phyloP scores from a whole-genome alignment of 1,139 yeast genomes.

The Lodderomyces orthopsilosis region DNA sequence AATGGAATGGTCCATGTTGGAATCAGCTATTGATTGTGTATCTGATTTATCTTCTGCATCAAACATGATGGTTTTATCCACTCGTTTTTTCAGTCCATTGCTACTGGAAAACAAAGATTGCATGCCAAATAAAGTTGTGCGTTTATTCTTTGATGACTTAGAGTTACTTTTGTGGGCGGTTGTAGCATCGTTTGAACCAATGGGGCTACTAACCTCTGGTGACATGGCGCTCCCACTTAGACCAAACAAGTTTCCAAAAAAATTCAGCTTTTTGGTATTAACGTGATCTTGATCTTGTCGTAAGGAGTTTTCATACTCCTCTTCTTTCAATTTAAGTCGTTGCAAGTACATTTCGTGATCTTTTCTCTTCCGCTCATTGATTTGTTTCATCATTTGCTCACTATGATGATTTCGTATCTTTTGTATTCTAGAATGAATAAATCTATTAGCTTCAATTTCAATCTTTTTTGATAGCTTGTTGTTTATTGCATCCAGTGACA shows the following conservation, averaged over 20 bases:
- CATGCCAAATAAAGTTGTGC: slow-evolving; percentile 1
- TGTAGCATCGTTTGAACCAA: background rate
- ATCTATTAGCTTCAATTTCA: slow-evolving; percentile 38
- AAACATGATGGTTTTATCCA: slow-evolving; percentile 1
- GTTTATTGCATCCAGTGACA: slow-evolving; percentile 21
- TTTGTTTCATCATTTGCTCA: slow-evolving; percentile 36
- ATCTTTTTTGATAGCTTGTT: slow-evolving; percentile 28
- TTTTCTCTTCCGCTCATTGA: slow-evolving; percentile 39
- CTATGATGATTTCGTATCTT: slow-evolving; percentile 39
- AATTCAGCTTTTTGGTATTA: slow-evolving; percentile 5
- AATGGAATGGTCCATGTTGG: background rate
- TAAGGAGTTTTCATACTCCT: slow-evolving; percentile 31
- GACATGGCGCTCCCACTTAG: slow-evolving; percentile 5
- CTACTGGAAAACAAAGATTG: slow-evolving; percentile 1
- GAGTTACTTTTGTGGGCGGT: background rate
- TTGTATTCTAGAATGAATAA: slow-evolving; percentile 40
- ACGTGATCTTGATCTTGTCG: slow-evolving; percentile 7
- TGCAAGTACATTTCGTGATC: slow-evolving; percentile 41
- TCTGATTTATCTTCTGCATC: slow-evolving; percentile 3
- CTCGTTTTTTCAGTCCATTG: background rate
- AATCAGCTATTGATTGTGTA: slow-evolving; percentile 1
- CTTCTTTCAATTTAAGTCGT: slow-evolving; percentile 38
- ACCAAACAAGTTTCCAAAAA: slow-evolving; percentile 13
- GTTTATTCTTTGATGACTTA: background rate
- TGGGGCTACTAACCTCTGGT: background rate